These are phyloP conservation scores for Ampelomyces quisqualis DNA, from an alignment of 2,329 filamentous ascomycete species.

Conservation along the genomic window DNA sequence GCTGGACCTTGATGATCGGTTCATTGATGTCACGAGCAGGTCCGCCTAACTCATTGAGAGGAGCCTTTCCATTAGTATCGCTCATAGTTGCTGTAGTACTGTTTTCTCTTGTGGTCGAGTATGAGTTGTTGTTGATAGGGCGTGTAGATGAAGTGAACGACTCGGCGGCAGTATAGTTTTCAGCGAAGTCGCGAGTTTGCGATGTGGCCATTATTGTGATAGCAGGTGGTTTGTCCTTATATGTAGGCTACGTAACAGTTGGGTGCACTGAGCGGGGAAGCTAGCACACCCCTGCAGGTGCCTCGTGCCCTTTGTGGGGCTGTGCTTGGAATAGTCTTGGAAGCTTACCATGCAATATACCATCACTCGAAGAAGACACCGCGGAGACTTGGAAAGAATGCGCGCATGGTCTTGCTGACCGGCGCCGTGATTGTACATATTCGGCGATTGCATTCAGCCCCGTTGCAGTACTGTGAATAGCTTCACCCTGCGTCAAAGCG, in stretches of 20 bases:
- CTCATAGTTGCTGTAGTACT: constrained; percentile 26
- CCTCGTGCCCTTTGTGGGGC: constrained; percentile 16
- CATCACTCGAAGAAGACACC: not conserved
- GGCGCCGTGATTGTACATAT: not conserved
- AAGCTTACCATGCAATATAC: constrained; percentile 9
- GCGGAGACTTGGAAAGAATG: constrained; percentile 1
- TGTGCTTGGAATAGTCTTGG: too few relatives aligned
- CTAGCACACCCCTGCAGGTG: constrained; percentile 9
- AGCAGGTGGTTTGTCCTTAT: constrained; percentile 16
- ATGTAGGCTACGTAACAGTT: constrained; percentile 18
- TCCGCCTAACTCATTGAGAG: constrained; percentile 16
- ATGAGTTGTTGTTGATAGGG: constrained; percentile 22
- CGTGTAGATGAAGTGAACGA: constrained; percentile 30
- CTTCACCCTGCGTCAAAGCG: not conserved
- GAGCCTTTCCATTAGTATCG: constrained; percentile 44
- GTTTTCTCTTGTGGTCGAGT: constrained; percentile 8
- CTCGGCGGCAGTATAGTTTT: constrained; percentile 10
- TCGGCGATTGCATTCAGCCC: not conserved
- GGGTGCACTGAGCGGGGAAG: constrained; percentile 23
- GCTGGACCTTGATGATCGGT: constrained; percentile 64
- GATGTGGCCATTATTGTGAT: constrained; percentile 10
- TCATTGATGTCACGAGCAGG: constrained; percentile 14
- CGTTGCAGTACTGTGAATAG: not conserved
- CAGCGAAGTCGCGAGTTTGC: constrained; percentile 12
- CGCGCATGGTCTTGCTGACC: constrained; percentile 2